phyloP scores from a whole-genome alignment of 805 yeast genomes.

The Saccharomycopsis sp. region DNA sequence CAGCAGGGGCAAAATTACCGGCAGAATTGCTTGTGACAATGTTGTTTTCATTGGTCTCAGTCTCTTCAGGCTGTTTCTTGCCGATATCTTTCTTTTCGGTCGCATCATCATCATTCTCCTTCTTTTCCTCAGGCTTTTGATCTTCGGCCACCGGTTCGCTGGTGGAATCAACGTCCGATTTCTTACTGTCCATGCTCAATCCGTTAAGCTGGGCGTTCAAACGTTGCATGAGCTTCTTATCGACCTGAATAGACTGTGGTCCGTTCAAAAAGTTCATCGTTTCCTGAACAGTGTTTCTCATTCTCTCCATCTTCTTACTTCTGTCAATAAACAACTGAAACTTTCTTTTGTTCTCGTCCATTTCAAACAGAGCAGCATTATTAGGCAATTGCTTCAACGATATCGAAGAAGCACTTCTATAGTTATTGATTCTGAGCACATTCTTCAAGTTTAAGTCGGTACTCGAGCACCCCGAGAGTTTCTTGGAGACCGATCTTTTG shows the following conservation, averaged over 20 bases:
- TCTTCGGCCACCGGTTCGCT: slow-evolving; percentile 2
- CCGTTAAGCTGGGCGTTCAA: too few relatives aligned
- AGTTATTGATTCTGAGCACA: neutral
- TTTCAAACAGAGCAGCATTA: neutral
- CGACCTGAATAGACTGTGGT: too few relatives aligned
- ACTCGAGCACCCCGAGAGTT: neutral
- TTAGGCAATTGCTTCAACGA: neutral
- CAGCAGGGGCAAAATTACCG: slow-evolving; percentile 16
- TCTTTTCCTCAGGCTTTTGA: slow-evolving; percentile 16
- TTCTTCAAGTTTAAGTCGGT: neutral
- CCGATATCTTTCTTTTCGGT: slow-evolving; percentile 1
- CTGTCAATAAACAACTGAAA: neutral
- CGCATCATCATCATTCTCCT: slow-evolving; percentile 20
- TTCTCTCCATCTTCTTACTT: neutral
- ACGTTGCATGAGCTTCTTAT: too few relatives aligned
- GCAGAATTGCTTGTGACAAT: slow-evolving; percentile 12
- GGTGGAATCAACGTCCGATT: neutral
- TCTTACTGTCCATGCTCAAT: neutral
- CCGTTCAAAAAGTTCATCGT: neutral
- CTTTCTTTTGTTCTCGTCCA: neutral
- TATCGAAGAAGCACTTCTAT: neutral
- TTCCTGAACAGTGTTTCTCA: neutral
- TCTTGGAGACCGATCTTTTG: neutral
- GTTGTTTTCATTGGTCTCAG: slow-evolving; percentile 23
- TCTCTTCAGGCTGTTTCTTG: slow-evolving; percentile 16